phyloP scores from a whole-genome alignment of 495 filamentous ascomycete species.

The Penicillium goetzii region DNA sequence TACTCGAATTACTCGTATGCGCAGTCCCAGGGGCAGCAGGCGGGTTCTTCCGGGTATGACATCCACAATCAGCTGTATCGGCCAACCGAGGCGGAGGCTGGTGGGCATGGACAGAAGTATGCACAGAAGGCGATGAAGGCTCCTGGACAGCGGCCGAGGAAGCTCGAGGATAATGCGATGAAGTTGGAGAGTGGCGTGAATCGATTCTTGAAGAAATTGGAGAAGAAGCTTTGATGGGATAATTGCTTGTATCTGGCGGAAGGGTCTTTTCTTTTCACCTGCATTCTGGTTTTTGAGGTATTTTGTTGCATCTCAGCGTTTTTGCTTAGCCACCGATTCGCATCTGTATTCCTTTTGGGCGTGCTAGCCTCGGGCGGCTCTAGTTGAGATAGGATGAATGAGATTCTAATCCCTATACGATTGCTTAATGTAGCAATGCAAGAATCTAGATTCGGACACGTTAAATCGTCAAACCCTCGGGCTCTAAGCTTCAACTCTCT shows the following conservation, averaged over 20 bases:
- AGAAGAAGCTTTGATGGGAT: constrained; percentile 71
- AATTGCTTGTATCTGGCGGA: neutral
- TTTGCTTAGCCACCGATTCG: neutral
- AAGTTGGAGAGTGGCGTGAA: constrained; percentile 77
- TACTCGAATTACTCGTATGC: constrained; percentile 63
- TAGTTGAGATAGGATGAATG: neutral
- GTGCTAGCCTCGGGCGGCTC: neutral
- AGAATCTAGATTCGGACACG: too few species aligned
- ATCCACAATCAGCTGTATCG: constrained; percentile 79
- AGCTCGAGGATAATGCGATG: constrained; percentile 69
- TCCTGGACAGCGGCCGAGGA: constrained; percentile 51
- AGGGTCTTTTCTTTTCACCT: neutral
- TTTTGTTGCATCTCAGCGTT: neutral
- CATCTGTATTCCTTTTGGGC: neutral
- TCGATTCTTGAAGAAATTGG: constrained; percentile 83
- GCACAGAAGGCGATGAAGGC: constrained; percentile 58
- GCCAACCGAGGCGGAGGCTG: constrained; percentile 68
- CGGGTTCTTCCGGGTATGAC: constrained; percentile 54
- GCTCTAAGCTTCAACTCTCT: too few species aligned
- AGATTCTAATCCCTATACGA: neutral
- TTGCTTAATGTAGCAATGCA: too few species aligned
- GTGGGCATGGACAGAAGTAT: constrained; percentile 46
- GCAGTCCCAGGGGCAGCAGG: constrained; percentile 39
- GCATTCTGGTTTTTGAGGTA: neutral
- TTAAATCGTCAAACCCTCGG: too few species aligned